Evolutionary conservation across 2,329 filamentous ascomycete genomes (phyloP).

Genomic region (Alternaria triticimaculans): DNA sequence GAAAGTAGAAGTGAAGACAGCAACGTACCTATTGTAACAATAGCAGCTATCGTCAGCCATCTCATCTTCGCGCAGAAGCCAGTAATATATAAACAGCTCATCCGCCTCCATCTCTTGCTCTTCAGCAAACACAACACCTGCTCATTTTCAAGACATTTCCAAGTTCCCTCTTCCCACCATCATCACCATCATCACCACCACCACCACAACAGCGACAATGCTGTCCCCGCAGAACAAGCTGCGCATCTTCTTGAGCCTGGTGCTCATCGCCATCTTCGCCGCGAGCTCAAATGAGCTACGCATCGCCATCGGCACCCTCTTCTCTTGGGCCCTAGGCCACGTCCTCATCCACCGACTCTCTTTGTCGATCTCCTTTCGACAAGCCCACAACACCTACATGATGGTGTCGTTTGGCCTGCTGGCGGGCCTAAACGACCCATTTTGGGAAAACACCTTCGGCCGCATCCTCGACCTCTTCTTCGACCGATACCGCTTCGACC

Average conservation of each 20-base stretch:
- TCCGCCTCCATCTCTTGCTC: neutral
- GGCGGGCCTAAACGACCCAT: conserved; percentile 13
- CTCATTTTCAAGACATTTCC: neutral
- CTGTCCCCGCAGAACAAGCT: conserved; percentile 1
- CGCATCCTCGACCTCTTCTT: conserved; percentile 12
- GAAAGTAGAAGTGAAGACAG: neutral
- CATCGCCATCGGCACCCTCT: conserved; percentile 5
- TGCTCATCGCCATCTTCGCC: conserved; percentile 8
- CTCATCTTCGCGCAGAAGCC: neutral
- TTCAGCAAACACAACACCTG: neutral
- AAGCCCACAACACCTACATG: conserved; percentile 6
- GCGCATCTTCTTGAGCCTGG: conserved; percentile 10
- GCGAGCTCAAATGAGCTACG: conserved; percentile 12
- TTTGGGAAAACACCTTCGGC: conserved; percentile 14
- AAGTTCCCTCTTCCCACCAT: neutral
- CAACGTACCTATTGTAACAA: neutral
- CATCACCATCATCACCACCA: neutral
- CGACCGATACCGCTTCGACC: conserved; percentile 1
- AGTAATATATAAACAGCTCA: neutral
- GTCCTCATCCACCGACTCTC: neutral
- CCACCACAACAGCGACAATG: conserved; percentile 11
- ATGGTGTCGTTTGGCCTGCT: conserved; percentile 13
- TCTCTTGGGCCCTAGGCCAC: conserved; percentile 15
- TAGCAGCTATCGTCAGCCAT: neutral
- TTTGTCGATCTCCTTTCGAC: neutral